Base-by-base conservation (phyloP, 73 alveolate species). In the Symbiodinium pilosum region DNA sequence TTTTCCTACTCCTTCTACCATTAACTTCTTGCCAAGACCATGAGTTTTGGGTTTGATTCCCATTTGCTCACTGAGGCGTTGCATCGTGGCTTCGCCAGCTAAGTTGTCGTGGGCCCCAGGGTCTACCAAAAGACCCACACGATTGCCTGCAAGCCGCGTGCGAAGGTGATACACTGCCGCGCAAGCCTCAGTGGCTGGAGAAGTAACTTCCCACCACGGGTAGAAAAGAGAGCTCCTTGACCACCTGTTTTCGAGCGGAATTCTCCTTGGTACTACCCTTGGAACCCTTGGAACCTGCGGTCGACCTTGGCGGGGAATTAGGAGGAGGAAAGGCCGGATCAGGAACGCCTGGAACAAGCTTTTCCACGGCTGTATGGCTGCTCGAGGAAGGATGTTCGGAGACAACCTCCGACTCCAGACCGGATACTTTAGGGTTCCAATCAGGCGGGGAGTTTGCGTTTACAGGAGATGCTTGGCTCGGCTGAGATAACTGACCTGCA, bases 81-180 rank as follows among this genome's bases (percentile, higher is more conserved):
- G 28, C 42, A 41, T 26, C 0, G 86, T 56, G 1, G 41, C 54
- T 9, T 18, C 59, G 24, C 94, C 94, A 6, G 38, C 43, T 36
- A 87, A 38, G 40, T 87, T 87, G 94, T 87, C 94, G 28, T 87
- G 94, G 5, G 94, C 94, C 1, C 89, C 89, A 0, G 59, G 68
- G 30, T 83, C 89, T 0, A 36, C 59, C 28, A 41, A 28, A 16
- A 39, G 56, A 39, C 94, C 94, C 0, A 56, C 94, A 20, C 28
- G 32, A n/a, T 32, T 52, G 64, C 94, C 94, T 9, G 5, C 43
- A 3, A 47, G 32, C 0, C 92, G 51, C 44, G 92, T 43, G 43
- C 92, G 52, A 14, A 28, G 75, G 43, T 84, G 92, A 28, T 84
- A 84, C 20, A 43, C 47, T 0, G n/a, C n/a, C n/a, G n/a, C n/a